Conservation (phyloP, 306 rosid genomes). For the Fragaria iinumae region DNA sequence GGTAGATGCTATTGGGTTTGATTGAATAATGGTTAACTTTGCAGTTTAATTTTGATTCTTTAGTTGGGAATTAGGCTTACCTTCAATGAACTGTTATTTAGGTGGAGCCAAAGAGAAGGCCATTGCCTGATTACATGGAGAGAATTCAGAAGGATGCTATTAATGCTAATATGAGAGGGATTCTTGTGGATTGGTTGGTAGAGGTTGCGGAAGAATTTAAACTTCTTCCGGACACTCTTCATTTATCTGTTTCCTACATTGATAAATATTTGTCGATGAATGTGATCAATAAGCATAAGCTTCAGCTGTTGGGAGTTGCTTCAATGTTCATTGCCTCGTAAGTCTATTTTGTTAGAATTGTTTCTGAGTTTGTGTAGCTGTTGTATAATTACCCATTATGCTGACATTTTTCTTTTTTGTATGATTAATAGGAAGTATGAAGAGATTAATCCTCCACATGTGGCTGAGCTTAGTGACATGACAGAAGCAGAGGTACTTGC, state of each 20-base stretch:
- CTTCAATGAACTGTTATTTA: constrained; percentile 17
- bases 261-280: constrained; percentile 62
- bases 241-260: constrained; percentile 52
- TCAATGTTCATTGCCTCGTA: constrained; percentile 82
- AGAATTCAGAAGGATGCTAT: constrained; percentile 60
- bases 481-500: constrained; percentile 70
- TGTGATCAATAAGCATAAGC: constrained; percentile 41
- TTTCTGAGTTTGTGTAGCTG: not conserved
- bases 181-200: constrained; percentile 88
- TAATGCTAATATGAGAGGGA: constrained; percentile 66
- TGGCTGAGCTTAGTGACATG: constrained; percentile 74
- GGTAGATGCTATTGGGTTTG: not conserved
- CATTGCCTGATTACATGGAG: constrained; percentile 58
- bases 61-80: not conserved
- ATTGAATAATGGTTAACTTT: not conserved
- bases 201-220: constrained; percentile 89
- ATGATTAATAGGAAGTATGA: constrained; percentile 63
- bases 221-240: constrained; percentile 75
- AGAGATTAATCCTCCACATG: constrained; percentile 77
- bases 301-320: constrained; percentile 80
- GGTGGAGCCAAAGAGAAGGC: constrained; percentile 65
- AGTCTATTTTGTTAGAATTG: constrained; percentile 25
- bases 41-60: not conserved
- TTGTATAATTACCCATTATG: not conserved
- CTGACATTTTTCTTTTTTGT: not conserved